Percentiles rank a stretch among this genome's conserved stretches.
Conservation (phyloP, 2,329 filamentous ascomycete species). For the Paracoccidioides lutzii region DNA sequence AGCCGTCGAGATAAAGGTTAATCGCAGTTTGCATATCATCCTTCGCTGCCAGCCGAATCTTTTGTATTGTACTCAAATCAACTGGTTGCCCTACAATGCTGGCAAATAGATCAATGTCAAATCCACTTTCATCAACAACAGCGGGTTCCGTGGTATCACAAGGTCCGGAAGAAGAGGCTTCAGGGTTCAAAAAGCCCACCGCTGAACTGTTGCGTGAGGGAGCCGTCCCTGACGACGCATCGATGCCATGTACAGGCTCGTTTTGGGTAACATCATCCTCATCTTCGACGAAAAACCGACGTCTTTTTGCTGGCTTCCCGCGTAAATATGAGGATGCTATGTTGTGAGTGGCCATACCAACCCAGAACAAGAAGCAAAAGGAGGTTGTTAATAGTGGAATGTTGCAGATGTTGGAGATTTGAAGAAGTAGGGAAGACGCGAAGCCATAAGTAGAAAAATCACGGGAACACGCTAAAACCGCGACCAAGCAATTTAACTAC, state of each 20-base stretch:
- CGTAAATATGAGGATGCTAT: slow-evolving; percentile 34
- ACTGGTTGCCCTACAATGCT: slow-evolving; percentile 46
- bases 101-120: slow-evolving; percentile 43
- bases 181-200: background rate
- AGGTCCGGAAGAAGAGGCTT: background rate
- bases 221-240: slow-evolving; percentile 4
- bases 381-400: background rate
- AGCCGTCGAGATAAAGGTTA: slow-evolving; percentile 53
- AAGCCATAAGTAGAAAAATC: background rate
- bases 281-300: slow-evolving; percentile 49
- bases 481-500: background rate
- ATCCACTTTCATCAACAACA: slow-evolving; percentile 20
- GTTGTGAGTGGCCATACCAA: background rate
- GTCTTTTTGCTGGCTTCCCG: slow-evolving; percentile 46
- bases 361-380: background rate
- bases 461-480: slow-evolving; percentile 4
- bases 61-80: slow-evolving; percentile 31
- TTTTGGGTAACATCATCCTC: slow-evolving; percentile 6
- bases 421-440: slow-evolving; percentile 2
- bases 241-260: background rate
- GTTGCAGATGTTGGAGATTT: background rate
- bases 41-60: slow-evolving; percentile 37
- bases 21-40: slow-evolving; percentile 48
- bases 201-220: background rate
- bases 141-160: background rate